Conservation (phyloP, 2,329 filamentous ascomycete species). For the Phyllosticta capitalensis region DNA sequence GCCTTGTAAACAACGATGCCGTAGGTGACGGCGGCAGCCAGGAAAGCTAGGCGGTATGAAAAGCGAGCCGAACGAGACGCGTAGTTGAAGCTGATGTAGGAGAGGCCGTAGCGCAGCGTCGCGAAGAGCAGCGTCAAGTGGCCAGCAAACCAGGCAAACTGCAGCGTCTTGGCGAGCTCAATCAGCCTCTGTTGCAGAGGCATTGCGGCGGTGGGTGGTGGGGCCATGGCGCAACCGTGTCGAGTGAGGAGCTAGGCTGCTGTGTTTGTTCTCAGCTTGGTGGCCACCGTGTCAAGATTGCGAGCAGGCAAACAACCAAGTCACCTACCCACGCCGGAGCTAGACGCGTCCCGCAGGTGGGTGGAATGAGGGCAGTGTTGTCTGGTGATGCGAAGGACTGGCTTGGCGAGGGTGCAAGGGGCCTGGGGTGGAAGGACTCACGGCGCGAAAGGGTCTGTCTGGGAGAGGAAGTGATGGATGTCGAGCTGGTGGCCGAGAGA, state of each 20-base stretch:
- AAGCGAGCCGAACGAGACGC: constrained; percentile 67
- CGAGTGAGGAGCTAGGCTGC: constrained; percentile 18
- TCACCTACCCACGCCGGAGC: neutral
- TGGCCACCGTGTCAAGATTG: neutral
- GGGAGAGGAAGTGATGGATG: neutral
- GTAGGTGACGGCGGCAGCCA: constrained; percentile 85
- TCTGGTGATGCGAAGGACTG: neutral
- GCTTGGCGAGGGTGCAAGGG: neutral
- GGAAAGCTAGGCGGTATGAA: constrained; percentile 82
- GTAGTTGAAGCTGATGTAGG: constrained; percentile 83
- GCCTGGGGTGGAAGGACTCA: constrained; percentile 19
- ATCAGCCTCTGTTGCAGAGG: constrained; percentile 67
- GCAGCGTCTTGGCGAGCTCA: constrained; percentile 75
- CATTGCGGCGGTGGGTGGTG: constrained; percentile 59
- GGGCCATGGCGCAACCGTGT: constrained; percentile 49
- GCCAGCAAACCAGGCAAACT: constrained; percentile 66
- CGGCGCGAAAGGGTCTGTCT: constrained; percentile 11
- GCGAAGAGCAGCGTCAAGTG: constrained; percentile 79
- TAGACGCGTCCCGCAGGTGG: neutral
- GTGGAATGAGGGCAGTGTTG: neutral
- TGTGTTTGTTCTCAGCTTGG: neutral
- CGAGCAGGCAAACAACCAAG: neutral
- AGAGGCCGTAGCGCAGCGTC: constrained; percentile 73
- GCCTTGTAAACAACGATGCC: constrained; percentile 99
- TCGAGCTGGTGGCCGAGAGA: neutral